Evolutionary conservation across 192 early-diverging fungal genomes (phyloP).

Genomic region (Chytriomyces sp.): DNA sequence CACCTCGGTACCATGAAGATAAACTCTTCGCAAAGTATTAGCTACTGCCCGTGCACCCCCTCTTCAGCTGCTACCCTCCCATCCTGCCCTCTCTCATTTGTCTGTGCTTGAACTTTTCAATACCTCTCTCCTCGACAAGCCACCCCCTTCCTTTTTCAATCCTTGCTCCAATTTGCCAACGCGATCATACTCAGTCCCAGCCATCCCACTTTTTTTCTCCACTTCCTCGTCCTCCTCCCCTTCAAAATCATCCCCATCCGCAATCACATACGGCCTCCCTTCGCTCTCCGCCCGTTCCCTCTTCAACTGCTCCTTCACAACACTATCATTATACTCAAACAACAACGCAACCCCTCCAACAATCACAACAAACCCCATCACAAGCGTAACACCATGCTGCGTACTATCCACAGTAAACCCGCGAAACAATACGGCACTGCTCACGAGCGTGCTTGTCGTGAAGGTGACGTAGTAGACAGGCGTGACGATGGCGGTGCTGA

Average conservation of each 20-base stretch:
- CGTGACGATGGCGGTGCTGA: slow-evolving; percentile 74
- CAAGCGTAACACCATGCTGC: slow-evolving; percentile 15
- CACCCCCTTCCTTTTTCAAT: too few species aligned
- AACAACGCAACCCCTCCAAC: slow-evolving; percentile 45
- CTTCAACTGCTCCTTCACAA: neutral
- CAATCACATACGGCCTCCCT: neutral
- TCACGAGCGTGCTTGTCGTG: slow-evolving; percentile 63
- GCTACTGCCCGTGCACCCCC: too few species aligned
- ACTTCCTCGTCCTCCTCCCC: too few species aligned
- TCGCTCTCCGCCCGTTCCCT: neutral
- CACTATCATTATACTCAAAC: slow-evolving; percentile 47
- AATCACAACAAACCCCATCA: slow-evolving; percentile 49
- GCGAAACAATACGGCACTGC: slow-evolving; percentile 70
- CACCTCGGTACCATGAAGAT: too few species aligned
- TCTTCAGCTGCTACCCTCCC: too few species aligned
- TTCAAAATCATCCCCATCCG: neutral
- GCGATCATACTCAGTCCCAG: too few species aligned
- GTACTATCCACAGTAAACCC: slow-evolving; percentile 52
- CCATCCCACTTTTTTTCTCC: too few species aligned
- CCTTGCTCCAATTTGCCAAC: too few species aligned
- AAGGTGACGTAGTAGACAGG: slow-evolving; percentile 74
- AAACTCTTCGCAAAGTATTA: too few species aligned
- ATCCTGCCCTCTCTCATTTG: too few species aligned
- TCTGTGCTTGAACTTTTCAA: too few species aligned
- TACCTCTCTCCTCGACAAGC: too few species aligned